Evolutionary conservation across 129 eudicot species (phyloP).

Genomic region (Arctium lappa): DNA sequence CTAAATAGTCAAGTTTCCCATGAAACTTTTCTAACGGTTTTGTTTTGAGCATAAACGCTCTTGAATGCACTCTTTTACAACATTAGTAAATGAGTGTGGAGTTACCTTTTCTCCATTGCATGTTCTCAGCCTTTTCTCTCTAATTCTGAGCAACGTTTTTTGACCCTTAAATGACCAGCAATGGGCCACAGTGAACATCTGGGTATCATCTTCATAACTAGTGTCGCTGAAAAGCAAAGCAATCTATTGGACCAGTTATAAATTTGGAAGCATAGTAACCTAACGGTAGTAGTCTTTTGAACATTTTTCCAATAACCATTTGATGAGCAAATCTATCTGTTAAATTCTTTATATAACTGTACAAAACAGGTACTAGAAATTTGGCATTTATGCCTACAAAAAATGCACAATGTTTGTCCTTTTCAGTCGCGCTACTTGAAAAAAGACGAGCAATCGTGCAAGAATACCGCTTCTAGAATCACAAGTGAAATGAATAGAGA

Average conservation of each 20-base stretch:
- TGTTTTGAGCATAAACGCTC: not conserved
- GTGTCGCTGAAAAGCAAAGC: not conserved
- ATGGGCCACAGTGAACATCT: not conserved
- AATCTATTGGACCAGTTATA: not conserved
- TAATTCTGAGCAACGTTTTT: not conserved
- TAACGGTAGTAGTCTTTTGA: not conserved
- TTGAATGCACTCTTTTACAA: not conserved
- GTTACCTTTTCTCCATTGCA: not conserved
- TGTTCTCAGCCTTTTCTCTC: not conserved
- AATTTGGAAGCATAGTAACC: not conserved
- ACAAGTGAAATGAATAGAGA: slow-evolving; percentile 14
- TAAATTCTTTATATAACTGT: slow-evolving; percentile 23
- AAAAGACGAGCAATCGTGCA: slow-evolving; percentile 17
- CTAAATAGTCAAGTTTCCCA: not conserved
- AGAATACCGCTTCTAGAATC: slow-evolving; percentile 20
- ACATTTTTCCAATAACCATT: slow-evolving; percentile 16
- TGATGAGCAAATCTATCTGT: slow-evolving; percentile 6
- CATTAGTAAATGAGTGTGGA: not conserved
- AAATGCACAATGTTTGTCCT: slow-evolving; percentile 11
- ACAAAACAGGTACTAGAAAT: slow-evolving; percentile 19
- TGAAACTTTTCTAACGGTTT: not conserved
- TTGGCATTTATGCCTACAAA: slow-evolving; percentile 13
- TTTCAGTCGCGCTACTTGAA: not conserved
- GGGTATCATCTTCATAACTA: not conserved
- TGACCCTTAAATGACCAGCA: not conserved